Evolutionary conservation across 1,284 basidiomycete genomes (phyloP).

Genomic region (Salmacisia buchloeana): DNA sequence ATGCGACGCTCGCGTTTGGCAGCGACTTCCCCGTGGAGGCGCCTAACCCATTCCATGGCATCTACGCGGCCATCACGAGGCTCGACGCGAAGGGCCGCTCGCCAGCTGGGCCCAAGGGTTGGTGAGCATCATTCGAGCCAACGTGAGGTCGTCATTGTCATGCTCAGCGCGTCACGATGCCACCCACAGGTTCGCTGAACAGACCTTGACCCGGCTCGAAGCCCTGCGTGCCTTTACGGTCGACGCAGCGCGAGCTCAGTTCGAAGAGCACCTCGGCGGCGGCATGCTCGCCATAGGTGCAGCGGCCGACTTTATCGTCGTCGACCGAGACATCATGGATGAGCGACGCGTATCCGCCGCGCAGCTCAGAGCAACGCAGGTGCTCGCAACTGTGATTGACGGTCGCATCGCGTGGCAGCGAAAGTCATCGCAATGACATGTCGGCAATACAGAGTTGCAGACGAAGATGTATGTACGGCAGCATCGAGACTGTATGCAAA

Average conservation of each 20-base stretch:
- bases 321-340: constrained; percentile 72
- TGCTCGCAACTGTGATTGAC: constrained; percentile 71
- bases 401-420: constrained; percentile 40
- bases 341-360: constrained; percentile 53
- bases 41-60: constrained; percentile 55
- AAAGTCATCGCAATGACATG: not conserved
- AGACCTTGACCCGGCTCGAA: constrained; percentile 69
- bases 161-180: constrained; percentile 52
- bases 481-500: too few species aligned
- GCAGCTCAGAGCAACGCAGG: constrained; percentile 67
- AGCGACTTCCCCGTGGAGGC: constrained; percentile 76
- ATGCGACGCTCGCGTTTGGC: constrained; percentile 66
- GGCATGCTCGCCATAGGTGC: constrained; percentile 63
- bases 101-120: constrained; percentile 69
- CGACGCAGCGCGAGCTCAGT: constrained; percentile 78
- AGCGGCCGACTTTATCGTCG: constrained; percentile 76
- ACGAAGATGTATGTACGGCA: too few species aligned
- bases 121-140: constrained; percentile 12
- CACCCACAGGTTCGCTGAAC: constrained; percentile 56
- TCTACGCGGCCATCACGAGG: constrained; percentile 78
- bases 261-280: constrained; percentile 63
- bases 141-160: too few species aligned
- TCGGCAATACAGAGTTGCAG: not conserved
- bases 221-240: constrained; percentile 68
- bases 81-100: constrained; percentile 65